Evolutionary conservation across 257 asterid species (phyloP).

Genomic region (Petrea volubilis): DNA sequence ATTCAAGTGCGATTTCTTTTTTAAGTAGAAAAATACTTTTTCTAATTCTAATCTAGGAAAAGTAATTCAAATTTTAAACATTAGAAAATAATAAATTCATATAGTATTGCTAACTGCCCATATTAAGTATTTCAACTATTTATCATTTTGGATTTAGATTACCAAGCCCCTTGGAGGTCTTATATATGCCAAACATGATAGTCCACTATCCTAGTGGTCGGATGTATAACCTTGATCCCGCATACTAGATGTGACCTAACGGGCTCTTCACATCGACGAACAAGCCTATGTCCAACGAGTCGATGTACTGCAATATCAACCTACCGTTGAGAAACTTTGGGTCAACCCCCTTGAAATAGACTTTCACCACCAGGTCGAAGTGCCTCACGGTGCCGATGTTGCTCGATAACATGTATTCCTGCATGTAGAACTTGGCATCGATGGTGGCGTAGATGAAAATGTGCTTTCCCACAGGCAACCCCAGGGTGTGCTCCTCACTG

Average conservation of each 20-base stretch:
- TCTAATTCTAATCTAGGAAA: too few species aligned
- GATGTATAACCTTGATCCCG: too few species aligned
- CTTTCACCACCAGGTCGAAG: conserved; percentile 75
- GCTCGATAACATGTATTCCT: conserved; percentile 89
- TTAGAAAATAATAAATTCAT: too few species aligned
- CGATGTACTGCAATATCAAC: conserved; percentile 73
- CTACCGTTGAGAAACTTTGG: conserved; percentile 94
- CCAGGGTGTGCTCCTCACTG: conserved; percentile 62
- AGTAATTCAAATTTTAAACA: too few species aligned
- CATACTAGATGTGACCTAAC: conserved; percentile 84
- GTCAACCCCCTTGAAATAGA: conserved; percentile 67
- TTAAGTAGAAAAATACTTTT: too few species aligned
- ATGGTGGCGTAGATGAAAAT: conserved; percentile 66
- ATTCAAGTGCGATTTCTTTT: too few species aligned
- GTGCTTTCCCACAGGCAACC: conserved; percentile 84
- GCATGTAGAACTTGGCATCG: conserved; percentile 78
- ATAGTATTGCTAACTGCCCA: too few species aligned
- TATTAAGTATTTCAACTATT: too few species aligned
- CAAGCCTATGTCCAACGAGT: conserved; percentile 51
- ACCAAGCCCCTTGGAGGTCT: too few species aligned
- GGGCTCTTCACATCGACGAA: conserved; percentile 79
- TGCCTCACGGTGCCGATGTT: conserved; percentile 59
- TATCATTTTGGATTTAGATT: too few species aligned
- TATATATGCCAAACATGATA: too few species aligned
- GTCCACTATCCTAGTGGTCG: too few species aligned